A percentile compares a stretch with the other conserved stretches of the same genome.
phyloP scores from a whole-genome alignment of 2,329 filamentous ascomycete genomes.

The Endothia cerciana region DNA sequence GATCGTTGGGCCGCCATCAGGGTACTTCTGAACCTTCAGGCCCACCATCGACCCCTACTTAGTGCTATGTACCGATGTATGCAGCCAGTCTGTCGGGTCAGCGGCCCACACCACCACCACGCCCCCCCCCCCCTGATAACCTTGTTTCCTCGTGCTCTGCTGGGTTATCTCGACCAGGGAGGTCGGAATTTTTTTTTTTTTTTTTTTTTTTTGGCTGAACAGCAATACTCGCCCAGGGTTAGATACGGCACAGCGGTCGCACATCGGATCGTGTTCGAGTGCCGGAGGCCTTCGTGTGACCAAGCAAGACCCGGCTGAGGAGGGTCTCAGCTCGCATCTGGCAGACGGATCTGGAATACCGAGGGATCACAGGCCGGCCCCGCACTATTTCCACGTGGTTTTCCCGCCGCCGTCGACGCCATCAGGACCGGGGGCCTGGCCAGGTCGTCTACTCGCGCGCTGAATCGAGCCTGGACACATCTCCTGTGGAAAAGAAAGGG shows the following conservation, averaged over 20 bases:
- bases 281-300: slow-evolving; percentile 4
- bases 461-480: not conserved
- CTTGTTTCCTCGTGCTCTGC: slow-evolving; percentile 13
- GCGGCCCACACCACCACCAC: slow-evolving; percentile 3
- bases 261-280: not conserved
- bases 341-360: not conserved
- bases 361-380: not conserved
- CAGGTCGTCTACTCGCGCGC: not conserved
- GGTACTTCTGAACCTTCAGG: not conserved
- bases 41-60: not conserved
- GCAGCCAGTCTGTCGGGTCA: slow-evolving; percentile 13
- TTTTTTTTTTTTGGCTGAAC: too few species aligned
- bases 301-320: not conserved
- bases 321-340: not conserved
- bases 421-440: not conserved
- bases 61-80: too few species aligned
- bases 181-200: too few species aligned
- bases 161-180: slow-evolving; percentile 13
- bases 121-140: not conserved
- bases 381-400: slow-evolving; percentile 9
- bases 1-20: not conserved
- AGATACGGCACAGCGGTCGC: not conserved
- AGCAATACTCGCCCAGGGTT: not conserved
- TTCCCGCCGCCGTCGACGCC: slow-evolving; percentile 8
- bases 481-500: not conserved